These are phyloP conservation scores for Crithidia brevicula DNA, from an alignment of 208 protist species.

Conservation along the genomic window DNA sequence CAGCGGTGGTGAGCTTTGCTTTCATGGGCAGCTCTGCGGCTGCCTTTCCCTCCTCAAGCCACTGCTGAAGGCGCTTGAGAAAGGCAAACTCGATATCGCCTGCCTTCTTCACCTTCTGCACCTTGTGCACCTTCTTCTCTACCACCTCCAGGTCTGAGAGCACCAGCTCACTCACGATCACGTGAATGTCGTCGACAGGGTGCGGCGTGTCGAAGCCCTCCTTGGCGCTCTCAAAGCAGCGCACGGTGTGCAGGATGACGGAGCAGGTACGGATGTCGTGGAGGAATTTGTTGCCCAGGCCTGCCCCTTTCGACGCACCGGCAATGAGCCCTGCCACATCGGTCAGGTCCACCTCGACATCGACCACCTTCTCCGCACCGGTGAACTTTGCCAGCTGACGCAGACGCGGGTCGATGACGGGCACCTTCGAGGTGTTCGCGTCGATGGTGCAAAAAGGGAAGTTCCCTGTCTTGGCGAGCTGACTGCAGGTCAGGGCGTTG, in stretches of 20 bases:
- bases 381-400: slow-evolving; percentile 71
- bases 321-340: slow-evolving; percentile 92
- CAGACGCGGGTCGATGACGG: slow-evolving; percentile 80
- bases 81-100: slow-evolving; percentile 46
- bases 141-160: slow-evolving; percentile 83
- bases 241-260: slow-evolving; percentile 87
- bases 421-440: slow-evolving; percentile 82
- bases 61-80: slow-evolving; percentile 49
- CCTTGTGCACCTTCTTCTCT: slow-evolving; percentile 61
- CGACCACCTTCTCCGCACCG: slow-evolving; percentile 64
- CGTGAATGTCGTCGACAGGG: slow-evolving; percentile 80
- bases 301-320: slow-evolving; percentile 83
- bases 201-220: slow-evolving; percentile 82
- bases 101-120: slow-evolving; percentile 43
- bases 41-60: slow-evolving; percentile 65
- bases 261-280: slow-evolving; percentile 83
- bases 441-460: slow-evolving; percentile 95
- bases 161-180: slow-evolving; percentile 81
- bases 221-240: slow-evolving; percentile 86
- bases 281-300: slow-evolving; percentile 91
- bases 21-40: slow-evolving; percentile 34
- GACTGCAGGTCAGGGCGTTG: slow-evolving; percentile 91
- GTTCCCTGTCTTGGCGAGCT: slow-evolving; percentile 92
- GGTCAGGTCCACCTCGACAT: slow-evolving; percentile 83
- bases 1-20: slow-evolving; percentile 17